Conservation (phyloP, 306 rosid species). For the Rosa persica region DNA sequence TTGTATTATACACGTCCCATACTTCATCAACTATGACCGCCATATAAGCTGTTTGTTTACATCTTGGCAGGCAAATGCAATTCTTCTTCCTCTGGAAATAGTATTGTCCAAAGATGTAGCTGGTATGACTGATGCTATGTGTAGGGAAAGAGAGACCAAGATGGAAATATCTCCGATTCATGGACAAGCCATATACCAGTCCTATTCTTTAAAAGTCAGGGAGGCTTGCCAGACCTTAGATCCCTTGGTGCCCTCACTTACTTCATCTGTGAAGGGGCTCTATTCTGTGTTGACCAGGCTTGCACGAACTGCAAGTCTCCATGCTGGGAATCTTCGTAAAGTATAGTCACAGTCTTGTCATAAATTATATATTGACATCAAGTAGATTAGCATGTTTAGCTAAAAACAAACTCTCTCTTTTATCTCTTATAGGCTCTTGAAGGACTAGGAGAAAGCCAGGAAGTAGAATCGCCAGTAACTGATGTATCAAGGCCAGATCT, state of each 20-base stretch:
- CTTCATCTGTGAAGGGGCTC: conserved; percentile 77
- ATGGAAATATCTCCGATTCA: conserved; percentile 83
- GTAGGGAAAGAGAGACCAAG: conserved; percentile 69
- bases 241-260: conserved; percentile 78
- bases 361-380: conserved; percentile 23
- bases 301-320: conserved; percentile 87
- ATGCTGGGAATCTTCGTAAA: conserved; percentile 96
- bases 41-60: conserved; percentile 29
- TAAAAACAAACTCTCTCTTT: conserved; percentile 18
- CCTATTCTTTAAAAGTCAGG: conserved; percentile 71
- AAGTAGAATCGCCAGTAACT: conserved; percentile 70
- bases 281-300: conserved; percentile 80
- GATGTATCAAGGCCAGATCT: conserved; percentile 60
- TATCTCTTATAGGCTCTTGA: conserved; percentile 79
- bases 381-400: conserved; percentile 6
- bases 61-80: conserved; percentile 66
- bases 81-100: conserved; percentile 88
- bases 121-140: conserved; percentile 81
- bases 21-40: not conserved
- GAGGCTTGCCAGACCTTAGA: conserved; percentile 72
- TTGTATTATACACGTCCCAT: not conserved
- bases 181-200: conserved; percentile 96
- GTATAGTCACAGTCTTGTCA: conserved; percentile 42
- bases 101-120: conserved; percentile 86
- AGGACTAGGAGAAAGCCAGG: conserved; percentile 95